A percentile compares a stretch with the other conserved stretches of the same genome.
Evolutionary conservation across 768 basidiomycete species (phyloP).

Genomic region (Lanmaoa rubissima): DNA sequence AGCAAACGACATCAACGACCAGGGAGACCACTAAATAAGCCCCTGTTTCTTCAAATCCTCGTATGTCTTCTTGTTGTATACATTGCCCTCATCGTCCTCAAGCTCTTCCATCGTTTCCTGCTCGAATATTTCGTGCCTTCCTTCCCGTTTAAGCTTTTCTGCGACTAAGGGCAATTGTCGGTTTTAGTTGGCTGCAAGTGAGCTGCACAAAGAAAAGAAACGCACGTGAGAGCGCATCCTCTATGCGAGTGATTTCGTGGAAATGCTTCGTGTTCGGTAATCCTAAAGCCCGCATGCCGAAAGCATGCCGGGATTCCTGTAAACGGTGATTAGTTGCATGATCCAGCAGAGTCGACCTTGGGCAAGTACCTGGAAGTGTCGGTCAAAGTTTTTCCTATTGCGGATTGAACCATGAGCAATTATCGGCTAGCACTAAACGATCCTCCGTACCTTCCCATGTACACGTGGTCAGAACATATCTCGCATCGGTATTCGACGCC

Average conservation of each 20-base stretch:
- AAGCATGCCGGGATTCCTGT: conserved; percentile 93
- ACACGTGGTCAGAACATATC: conserved; percentile 95
- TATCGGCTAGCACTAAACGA: background rate
- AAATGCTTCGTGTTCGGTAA: conserved; percentile 99
- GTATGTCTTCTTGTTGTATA: conserved; percentile 97
- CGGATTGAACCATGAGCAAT: conserved; percentile 16
- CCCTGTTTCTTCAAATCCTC: conserved; percentile 97
- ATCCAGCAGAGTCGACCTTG: conserved; percentile 10
- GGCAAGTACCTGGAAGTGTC: conserved; percentile 79
- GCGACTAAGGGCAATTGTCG: conserved; percentile 58
- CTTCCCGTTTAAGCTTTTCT: conserved; percentile 95
- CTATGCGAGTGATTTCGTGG: conserved; percentile 96
- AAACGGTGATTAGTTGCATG: conserved; percentile 20
- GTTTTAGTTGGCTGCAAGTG: background rate
- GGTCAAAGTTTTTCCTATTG: conserved; percentile 88
- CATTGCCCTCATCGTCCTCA: conserved; percentile 98
- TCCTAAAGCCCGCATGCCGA: conserved; percentile 96
- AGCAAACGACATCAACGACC: background rate
- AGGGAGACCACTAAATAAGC: conserved; percentile 53
- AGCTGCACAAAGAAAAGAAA: conserved; percentile 19
- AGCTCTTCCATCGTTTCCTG: conserved; percentile 97
- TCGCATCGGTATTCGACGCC: conserved; percentile 99
- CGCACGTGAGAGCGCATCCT: conserved; percentile 92
- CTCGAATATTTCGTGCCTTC: conserved; percentile 89
- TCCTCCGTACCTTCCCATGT: conserved; percentile 81